A percentile compares a stretch with the other conserved stretches of the same genome.
These are phyloP conservation scores for Carpinus fangiana DNA, from an alignment of 306 rosid species.

Conservation along the genomic window DNA sequence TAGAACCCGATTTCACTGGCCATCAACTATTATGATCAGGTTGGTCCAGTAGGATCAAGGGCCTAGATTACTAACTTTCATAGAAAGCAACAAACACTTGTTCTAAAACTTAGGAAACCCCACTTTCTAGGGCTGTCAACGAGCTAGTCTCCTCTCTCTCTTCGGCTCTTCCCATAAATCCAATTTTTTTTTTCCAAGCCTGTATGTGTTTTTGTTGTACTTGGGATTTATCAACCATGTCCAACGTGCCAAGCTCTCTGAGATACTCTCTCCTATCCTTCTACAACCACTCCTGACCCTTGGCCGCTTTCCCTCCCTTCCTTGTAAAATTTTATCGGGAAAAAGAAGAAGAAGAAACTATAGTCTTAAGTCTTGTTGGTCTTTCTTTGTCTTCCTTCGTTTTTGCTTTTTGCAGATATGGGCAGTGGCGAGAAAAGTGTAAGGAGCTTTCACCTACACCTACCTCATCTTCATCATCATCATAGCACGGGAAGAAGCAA, in stretches of 20 bases:
- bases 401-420: conserved; percentile 36
- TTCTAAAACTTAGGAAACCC: neutral
- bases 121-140: neutral
- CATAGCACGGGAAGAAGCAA: conserved; percentile 39
- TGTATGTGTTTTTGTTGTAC: conserved; percentile 25
- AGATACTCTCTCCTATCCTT: conserved; percentile 22
- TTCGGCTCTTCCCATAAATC: conserved; percentile 36
- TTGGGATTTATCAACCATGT: conserved; percentile 34
- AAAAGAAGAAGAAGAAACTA: neutral
- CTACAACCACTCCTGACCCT: conserved; percentile 33
- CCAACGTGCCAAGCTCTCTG: conserved; percentile 33
- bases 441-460: conserved; percentile 39
- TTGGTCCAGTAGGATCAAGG: conserved; percentile 8
- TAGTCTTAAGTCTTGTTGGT: neutral
- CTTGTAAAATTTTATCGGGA: conserved; percentile 19
- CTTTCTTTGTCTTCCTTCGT: neutral
- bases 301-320: conserved; percentile 42
- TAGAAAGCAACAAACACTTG: conserved; percentile 5
- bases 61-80: neutral
- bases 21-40: too few species aligned
- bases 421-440: conserved; percentile 56
- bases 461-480: conserved; percentile 26
- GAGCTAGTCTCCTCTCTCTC: neutral
- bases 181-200: neutral
- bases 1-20: neutral